Conservation (phyloP, 2,329 filamentous ascomycete species). For the Xylaria multiplex region DNA sequence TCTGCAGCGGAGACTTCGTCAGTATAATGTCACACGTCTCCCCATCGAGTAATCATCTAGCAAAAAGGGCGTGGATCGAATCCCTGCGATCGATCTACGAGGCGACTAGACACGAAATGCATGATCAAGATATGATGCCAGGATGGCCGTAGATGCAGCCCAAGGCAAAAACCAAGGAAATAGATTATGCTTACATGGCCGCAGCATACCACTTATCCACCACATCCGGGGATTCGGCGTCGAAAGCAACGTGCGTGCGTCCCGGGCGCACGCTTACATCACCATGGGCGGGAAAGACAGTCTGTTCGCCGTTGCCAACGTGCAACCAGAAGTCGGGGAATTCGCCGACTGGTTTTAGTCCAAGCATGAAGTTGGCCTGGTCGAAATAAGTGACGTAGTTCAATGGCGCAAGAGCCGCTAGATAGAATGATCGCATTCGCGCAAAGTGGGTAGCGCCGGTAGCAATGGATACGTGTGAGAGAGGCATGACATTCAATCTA, state of each 20-base stretch:
- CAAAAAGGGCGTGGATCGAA: background rate
- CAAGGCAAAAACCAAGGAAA: background rate
- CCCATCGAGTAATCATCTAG: slow-evolving; percentile 2
- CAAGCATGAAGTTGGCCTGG: slow-evolving; percentile 30
- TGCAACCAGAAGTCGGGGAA: slow-evolving; percentile 39
- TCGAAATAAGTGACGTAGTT: slow-evolving; percentile 37
- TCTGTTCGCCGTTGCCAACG: slow-evolving; percentile 34
- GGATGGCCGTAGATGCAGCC: slow-evolving; percentile 2
- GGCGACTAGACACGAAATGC: background rate
- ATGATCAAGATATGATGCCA: slow-evolving; percentile 33
- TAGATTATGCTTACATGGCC: slow-evolving; percentile 33
- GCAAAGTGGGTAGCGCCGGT: slow-evolving; percentile 33
- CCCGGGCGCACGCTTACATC: slow-evolving; percentile 29
- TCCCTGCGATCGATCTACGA: slow-evolving; percentile 11
- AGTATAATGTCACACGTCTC: slow-evolving; percentile 27
- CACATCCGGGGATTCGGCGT: slow-evolving; percentile 23
- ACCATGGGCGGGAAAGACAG: slow-evolving; percentile 17
- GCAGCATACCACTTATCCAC: slow-evolving; percentile 36
- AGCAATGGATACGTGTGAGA: slow-evolving; percentile 36
- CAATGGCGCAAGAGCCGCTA: slow-evolving; percentile 33
- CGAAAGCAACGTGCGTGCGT: slow-evolving; percentile 37
- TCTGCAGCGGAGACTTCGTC: slow-evolving; percentile 24
- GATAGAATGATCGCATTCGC: slow-evolving; percentile 38
- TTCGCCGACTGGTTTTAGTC: slow-evolving; percentile 27
- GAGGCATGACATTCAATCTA: slow-evolving; percentile 27